Percentiles rank a stretch among this genome's conserved stretches.
These are phyloP conservation scores for Hericium alpestre DNA, from an alignment of 768 basidiomycete species.

Conservation along the genomic window DNA sequence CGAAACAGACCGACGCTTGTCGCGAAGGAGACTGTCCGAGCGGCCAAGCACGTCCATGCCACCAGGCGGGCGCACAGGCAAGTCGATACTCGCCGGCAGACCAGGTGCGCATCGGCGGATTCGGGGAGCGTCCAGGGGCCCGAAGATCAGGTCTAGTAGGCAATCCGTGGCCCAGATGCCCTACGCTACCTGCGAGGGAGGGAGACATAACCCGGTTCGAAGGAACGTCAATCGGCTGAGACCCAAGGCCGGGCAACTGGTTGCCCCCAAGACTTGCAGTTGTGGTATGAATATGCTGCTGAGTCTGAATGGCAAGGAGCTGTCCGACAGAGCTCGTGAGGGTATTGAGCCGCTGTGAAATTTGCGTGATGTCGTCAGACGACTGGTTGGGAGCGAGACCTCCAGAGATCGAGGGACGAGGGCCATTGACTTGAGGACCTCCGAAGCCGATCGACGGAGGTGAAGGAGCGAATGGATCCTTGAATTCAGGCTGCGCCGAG, in stretches of 20 bases:
- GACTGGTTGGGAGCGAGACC: conserved; percentile 69
- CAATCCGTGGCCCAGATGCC: conserved; percentile 46
- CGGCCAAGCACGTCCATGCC: conserved; percentile 25
- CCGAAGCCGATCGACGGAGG: conserved; percentile 16
- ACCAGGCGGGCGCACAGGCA: conserved; percentile 49
- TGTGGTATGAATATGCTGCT: conserved; percentile 31
- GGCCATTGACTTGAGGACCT: conserved; percentile 28
- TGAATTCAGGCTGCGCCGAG: conserved; percentile 53
- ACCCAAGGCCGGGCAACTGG: conserved; percentile 21
- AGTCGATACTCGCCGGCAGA: conserved; percentile 71
- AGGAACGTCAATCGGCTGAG: conserved; percentile 34
- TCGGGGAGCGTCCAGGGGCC: conserved; percentile 48
- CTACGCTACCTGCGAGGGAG: conserved; percentile 26
- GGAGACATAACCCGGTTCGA: conserved; percentile 29
- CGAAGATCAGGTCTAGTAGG: conserved; percentile 59
- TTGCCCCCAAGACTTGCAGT: conserved; percentile 16
- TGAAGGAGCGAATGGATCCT: conserved; percentile 61
- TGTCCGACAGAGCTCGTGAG: conserved; percentile 81
- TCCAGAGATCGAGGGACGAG: conserved; percentile 53
- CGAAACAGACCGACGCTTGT: conserved; percentile 70
- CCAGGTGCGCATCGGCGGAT: conserved; percentile 73
- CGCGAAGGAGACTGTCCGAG: conserved; percentile 34
- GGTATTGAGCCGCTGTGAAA: conserved; percentile 69
- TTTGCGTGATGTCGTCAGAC: conserved; percentile 61
- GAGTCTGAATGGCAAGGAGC: conserved; percentile 71